A percentile compares a stretch with the other conserved stretches of the same genome.
phyloP scores from a whole-genome alignment of 805 yeast genomes.

The Lachancea cidri region DNA sequence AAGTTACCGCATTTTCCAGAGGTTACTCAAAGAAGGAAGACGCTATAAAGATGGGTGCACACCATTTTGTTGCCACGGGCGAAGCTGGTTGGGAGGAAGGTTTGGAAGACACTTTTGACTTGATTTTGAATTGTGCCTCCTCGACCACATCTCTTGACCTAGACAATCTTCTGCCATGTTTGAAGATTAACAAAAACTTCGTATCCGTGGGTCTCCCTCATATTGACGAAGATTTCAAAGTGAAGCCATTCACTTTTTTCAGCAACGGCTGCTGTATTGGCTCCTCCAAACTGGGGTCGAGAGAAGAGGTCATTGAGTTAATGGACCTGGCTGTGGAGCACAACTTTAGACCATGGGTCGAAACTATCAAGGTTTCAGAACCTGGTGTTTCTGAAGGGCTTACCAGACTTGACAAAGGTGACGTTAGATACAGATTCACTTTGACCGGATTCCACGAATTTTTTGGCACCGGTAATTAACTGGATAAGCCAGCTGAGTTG shows the following conservation, averaged over 20 bases:
- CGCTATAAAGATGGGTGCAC: slow-evolving; percentile 42
- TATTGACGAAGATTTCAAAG: slow-evolving; percentile 34
- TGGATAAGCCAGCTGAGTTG: neutral
- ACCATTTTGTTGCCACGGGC: slow-evolving; percentile 46
- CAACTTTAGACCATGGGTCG: slow-evolving; percentile 57
- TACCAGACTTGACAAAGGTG: slow-evolving; percentile 48
- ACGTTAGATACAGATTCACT: slow-evolving; percentile 60
- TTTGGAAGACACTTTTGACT: slow-evolving; percentile 34
- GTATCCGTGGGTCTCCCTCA: slow-evolving; percentile 67
- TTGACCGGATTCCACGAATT: slow-evolving; percentile 25
- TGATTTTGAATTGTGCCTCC: slow-evolving; percentile 42
- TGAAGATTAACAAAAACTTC: slow-evolving; percentile 56
- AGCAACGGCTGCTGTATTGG: slow-evolving; percentile 47
- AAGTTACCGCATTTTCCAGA: slow-evolving; percentile 46
- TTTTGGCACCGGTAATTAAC: slow-evolving; percentile 2
- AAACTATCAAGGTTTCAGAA: slow-evolving; percentile 49
- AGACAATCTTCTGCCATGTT: slow-evolving; percentile 40
- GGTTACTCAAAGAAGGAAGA: slow-evolving; percentile 38
- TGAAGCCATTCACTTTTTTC: slow-evolving; percentile 48
- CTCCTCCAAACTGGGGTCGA: slow-evolving; percentile 57
- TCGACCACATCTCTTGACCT: slow-evolving; percentile 47
- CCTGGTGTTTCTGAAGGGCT: slow-evolving; percentile 51
- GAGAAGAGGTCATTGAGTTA: slow-evolving; percentile 61
- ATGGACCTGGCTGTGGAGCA: slow-evolving; percentile 58
- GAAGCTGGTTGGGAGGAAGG: slow-evolving; percentile 34